Evolutionary conservation across 1,139 yeast species (phyloP).

Genomic region (Blastobotrys malaysiensis): DNA sequence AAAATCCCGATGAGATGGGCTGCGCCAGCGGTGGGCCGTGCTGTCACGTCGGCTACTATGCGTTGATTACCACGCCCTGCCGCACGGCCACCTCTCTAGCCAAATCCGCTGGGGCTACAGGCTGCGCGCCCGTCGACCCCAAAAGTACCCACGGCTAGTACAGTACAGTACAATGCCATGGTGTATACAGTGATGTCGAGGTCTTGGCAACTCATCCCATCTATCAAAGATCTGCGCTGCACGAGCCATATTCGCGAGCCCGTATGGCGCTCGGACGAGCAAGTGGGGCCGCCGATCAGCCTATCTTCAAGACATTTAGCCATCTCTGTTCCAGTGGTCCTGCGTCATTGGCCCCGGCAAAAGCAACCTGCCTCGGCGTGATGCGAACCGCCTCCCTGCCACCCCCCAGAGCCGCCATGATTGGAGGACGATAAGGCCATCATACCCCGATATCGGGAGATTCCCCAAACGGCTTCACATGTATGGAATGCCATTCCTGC

Average conservation of each 20-base stretch:
- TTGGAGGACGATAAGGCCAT: background rate
- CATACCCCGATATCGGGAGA: background rate
- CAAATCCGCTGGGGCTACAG: too few relatives aligned
- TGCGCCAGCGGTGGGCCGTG: too few relatives aligned
- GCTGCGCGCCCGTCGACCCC: too few relatives aligned
- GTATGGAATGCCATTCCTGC: background rate
- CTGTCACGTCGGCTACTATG: too few relatives aligned
- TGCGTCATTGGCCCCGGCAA: background rate
- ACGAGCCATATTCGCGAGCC: background rate
- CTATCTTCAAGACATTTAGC: background rate
- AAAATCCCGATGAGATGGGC: background rate
- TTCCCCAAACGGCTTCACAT: background rate
- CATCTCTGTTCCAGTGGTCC: background rate
- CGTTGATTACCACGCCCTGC: too few relatives aligned
- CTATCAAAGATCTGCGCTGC: background rate
- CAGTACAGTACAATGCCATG: too few relatives aligned
- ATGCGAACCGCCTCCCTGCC: background rate
- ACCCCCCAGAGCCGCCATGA: background rate
- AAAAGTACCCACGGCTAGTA: too few relatives aligned
- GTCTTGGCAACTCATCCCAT: background rate
- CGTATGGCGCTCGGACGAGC: background rate
- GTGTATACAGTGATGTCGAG: background rate
- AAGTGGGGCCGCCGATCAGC: background rate
- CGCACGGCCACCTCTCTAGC: too few relatives aligned
- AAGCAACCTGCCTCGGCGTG: background rate